Conservation (phyloP, 2,329 filamentous ascomycete genomes). For the Diaporthe sp. region DNA sequence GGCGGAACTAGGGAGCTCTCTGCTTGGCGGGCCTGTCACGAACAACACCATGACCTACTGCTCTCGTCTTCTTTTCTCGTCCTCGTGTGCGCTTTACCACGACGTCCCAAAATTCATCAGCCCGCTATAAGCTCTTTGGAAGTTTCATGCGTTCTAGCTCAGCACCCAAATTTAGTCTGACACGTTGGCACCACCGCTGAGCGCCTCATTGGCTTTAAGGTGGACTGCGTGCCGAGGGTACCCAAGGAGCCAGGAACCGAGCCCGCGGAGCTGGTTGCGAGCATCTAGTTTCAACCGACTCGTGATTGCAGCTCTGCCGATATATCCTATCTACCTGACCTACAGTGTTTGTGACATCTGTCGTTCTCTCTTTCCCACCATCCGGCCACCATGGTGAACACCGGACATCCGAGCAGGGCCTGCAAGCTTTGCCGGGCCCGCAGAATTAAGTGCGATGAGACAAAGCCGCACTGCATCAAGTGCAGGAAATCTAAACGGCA, state of each 20-base stretch:
- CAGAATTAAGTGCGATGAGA: slow-evolving; percentile 41
- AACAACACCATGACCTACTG: slow-evolving; percentile 12
- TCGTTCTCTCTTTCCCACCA: not conserved
- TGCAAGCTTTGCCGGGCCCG: slow-evolving; percentile 40
- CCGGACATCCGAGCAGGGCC: slow-evolving; percentile 40
- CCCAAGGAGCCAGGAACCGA: not conserved
- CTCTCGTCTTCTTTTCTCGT: not conserved
- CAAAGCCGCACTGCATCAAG: slow-evolving; percentile 40
- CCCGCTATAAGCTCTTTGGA: not conserved
- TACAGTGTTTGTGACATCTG: not conserved
- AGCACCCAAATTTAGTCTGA: slow-evolving; percentile 11
- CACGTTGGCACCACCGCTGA: slow-evolving; percentile 1
- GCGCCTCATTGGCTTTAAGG: not conserved
- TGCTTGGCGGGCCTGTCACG: slow-evolving; percentile 2
- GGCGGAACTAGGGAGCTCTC: slow-evolving; percentile 1
- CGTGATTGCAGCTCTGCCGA: slow-evolving; percentile 9
- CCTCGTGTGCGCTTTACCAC: not conserved
- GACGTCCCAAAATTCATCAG: slow-evolving; percentile 1
- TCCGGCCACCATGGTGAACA: slow-evolving; percentile 39
- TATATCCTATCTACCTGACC: slow-evolving; percentile 11
- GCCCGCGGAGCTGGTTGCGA: slow-evolving; percentile 6
- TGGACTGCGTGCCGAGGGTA: not conserved
- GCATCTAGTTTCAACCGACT: not conserved
- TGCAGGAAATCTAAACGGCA: slow-evolving; percentile 40
- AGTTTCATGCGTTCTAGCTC: slow-evolving; percentile 19